Evolutionary conservation across 2,329 filamentous ascomycete genomes (phyloP).

Genomic region (Fusarium proliferatum): DNA sequence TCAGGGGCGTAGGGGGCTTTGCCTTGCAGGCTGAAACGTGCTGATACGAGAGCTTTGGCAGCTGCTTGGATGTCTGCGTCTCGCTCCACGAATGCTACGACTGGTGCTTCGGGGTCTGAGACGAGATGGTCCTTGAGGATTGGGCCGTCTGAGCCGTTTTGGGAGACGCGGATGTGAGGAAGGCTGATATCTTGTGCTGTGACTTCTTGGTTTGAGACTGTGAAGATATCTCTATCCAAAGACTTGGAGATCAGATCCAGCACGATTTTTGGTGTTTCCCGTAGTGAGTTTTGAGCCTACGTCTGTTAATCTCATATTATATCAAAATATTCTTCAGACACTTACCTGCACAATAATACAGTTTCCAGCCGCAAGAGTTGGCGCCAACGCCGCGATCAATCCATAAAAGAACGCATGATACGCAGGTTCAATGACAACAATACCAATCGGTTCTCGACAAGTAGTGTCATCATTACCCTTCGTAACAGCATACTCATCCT

Average conservation of each 20-base stretch:
- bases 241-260: conserved; percentile 7
- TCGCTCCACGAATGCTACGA: conserved; percentile 34
- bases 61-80: conserved; percentile 34
- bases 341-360: conserved; percentile 32
- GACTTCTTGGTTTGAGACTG: neutral
- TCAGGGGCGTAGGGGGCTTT: conserved; percentile 38
- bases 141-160: conserved; percentile 7
- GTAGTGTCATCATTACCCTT: conserved; percentile 21
- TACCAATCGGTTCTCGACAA: conserved; percentile 22
- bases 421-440: conserved; percentile 35
- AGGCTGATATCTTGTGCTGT: neutral
- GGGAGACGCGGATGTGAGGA: conserved; percentile 12
- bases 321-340: accelerated
- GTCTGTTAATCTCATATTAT: too few species aligned
- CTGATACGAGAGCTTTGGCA: conserved; percentile 22
- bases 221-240: conserved; percentile 19
- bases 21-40: conserved; percentile 30
- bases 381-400: conserved; percentile 23
- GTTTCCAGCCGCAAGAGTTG: conserved; percentile 30
- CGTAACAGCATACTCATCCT: conserved; percentile 28
- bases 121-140: conserved; percentile 7
- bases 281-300: conserved; percentile 6
- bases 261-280: conserved; percentile 11
- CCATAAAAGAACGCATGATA: conserved; percentile 36
- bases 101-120: conserved; percentile 7